Conservation (phyloP, 805 yeast species). For the Debaryomyces tyrocola region DNA sequence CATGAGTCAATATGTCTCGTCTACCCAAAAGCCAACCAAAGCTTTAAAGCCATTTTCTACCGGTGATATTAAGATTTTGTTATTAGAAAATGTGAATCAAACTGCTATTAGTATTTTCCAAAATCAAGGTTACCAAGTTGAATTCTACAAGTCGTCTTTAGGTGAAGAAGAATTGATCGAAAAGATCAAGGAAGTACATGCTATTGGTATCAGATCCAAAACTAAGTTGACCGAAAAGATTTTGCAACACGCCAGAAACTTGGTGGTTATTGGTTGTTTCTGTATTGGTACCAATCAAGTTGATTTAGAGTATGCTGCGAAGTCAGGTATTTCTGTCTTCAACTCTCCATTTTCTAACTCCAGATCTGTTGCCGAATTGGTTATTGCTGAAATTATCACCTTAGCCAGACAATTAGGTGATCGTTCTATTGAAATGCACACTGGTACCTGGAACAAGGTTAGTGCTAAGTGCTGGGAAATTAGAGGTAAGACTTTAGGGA, state of each 20-base stretch:
- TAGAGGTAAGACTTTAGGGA: constrained; percentile 97
- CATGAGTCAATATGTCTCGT: constrained; percentile 52
- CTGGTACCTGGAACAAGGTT: constrained; percentile 98
- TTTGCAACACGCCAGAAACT: constrained; percentile 81
- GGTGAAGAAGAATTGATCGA: constrained; percentile 93
- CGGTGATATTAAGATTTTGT: constrained; percentile 88
- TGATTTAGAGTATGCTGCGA: constrained; percentile 87
- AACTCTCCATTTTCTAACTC: constrained; percentile 98
- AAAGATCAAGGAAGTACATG: constrained; percentile 91
- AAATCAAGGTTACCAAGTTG: constrained; percentile 95
- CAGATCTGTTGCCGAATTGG: constrained; percentile 96
- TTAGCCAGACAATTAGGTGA: constrained; percentile 97
- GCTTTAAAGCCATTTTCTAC: constrained; percentile 91
- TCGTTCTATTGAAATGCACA: constrained; percentile 92
- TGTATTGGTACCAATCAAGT: constrained; percentile 99
- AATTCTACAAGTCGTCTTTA: constrained; percentile 83
- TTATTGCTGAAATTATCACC: constrained; percentile 90
- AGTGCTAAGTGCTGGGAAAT: constrained; percentile 96
- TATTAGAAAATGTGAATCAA: constrained; percentile 89
- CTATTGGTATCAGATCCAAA: constrained; percentile 97
- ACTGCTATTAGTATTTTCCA: constrained; percentile 86
- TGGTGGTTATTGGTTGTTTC: constrained; percentile 93
- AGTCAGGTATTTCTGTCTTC: constrained; percentile 92
- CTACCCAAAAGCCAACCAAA: constrained; percentile 55
- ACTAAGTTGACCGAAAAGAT: constrained; percentile 82